phyloP scores from a whole-genome alignment of 2,329 filamentous ascomycete species.

The Cercospora zeae-maydis region DNA sequence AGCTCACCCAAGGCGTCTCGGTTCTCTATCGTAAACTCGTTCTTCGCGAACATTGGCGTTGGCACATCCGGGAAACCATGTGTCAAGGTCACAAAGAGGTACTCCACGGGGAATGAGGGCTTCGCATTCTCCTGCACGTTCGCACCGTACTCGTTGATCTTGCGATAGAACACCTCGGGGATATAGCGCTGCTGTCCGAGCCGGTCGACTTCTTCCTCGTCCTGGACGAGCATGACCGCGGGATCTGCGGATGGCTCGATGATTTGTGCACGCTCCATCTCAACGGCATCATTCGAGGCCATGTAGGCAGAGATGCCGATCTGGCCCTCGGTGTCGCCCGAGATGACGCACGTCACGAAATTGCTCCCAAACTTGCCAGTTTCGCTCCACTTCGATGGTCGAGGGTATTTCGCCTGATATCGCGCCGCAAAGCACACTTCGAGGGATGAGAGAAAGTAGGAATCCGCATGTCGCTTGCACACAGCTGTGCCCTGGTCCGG shows the following conservation, averaged over 20 bases:
- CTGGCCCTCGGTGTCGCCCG: constrained; percentile 83
- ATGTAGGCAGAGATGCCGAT: constrained; percentile 92
- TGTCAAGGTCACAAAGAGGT: constrained; percentile 90
- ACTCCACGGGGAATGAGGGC: constrained; percentile 92
- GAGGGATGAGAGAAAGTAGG: constrained; percentile 87
- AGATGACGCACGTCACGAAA: constrained; percentile 93
- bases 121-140: constrained; percentile 98
- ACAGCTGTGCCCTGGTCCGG: constrained; percentile 80
- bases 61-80: constrained; percentile 73
- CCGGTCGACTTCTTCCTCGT: constrained; percentile 79
- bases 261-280: constrained; percentile 94
- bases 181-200: constrained; percentile 76
- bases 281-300: constrained; percentile 89
- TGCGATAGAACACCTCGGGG: constrained; percentile 93
- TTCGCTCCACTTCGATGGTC: constrained; percentile 94
- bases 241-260: constrained; percentile 94
- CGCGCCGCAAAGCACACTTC: constrained; percentile 87
- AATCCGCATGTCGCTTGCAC: constrained; percentile 94
- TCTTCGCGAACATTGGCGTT: constrained; percentile 73
- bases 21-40: constrained; percentile 84
- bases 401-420: constrained; percentile 82
- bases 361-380: constrained; percentile 91
- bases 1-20: constrained; percentile 79
- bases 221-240: constrained; percentile 87
- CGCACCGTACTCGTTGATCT: constrained; percentile 92